Evolutionary conservation across 768 basidiomycete genomes (phyloP).

Genomic region (Suillus cothurnatus): DNA sequence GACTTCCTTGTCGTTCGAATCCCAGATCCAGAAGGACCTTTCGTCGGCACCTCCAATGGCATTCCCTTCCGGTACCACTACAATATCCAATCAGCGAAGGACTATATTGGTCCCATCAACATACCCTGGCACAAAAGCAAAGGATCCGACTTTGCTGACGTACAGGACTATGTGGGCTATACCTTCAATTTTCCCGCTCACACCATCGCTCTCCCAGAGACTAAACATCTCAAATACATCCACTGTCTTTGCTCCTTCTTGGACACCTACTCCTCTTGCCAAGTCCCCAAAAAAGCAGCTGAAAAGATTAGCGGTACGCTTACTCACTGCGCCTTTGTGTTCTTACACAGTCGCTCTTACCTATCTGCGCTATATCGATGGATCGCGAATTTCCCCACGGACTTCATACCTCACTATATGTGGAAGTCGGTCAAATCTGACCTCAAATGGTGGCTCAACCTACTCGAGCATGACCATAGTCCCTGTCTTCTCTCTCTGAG

Average conservation of each 20-base stretch:
- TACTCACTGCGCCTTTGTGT: constrained; percentile 35
- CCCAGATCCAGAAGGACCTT: not conserved
- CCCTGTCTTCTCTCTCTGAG: too few relatives aligned
- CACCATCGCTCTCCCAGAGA: constrained; percentile 32
- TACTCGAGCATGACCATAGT: too few relatives aligned
- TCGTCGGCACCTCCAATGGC: not conserved
- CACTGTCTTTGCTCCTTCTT: not conserved
- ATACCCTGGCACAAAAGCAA: constrained; percentile 27
- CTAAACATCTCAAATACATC: constrained; percentile 27
- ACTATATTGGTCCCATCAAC: constrained; percentile 16
- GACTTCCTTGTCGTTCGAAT: constrained; percentile 4
- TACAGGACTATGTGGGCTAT: constrained; percentile 32
- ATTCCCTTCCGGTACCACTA: not conserved
- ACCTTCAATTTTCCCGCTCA: constrained; percentile 29
- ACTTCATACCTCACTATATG: not conserved
- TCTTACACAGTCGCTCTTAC: constrained; percentile 25
- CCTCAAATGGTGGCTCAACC: too few relatives aligned
- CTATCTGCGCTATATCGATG: constrained; percentile 26
- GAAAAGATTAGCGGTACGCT: constrained; percentile 34
- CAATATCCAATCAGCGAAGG: not conserved
- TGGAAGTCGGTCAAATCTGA: too few relatives aligned
- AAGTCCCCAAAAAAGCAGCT: not conserved
- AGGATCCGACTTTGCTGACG: constrained; percentile 23
- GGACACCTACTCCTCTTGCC: not conserved
- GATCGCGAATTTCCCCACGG: not conserved